phyloP scores from a whole-genome alignment of 208 protist species.

The Acanthamoeba pearcei region DNA sequence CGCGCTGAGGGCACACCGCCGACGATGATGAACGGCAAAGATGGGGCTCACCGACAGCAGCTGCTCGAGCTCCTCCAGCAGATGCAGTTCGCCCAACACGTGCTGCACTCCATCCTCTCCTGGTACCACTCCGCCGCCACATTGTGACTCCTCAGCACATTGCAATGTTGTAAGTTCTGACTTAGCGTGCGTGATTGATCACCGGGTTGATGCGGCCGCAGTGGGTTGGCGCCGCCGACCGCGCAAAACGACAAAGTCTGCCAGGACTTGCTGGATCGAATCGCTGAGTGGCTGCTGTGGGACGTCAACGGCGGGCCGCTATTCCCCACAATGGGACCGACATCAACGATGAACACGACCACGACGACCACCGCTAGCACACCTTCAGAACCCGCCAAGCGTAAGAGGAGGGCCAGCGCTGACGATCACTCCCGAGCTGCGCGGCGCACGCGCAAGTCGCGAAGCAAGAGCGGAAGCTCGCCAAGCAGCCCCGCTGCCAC shows the following conservation, averaged over 20 bases:
- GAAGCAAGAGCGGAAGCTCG: not conserved
- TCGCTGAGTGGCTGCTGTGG: not conserved
- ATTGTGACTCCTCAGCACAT: too few species aligned
- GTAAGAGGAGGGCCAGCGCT: not conserved
- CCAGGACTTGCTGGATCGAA: not conserved
- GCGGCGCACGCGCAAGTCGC: not conserved
- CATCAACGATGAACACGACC: not conserved
- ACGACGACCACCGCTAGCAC: not conserved
- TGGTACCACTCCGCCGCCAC: not conserved
- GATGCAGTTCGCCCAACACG: slow-evolving; percentile 1
- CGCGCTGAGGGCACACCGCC: not conserved
- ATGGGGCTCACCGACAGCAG: not conserved
- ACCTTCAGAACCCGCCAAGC: not conserved
- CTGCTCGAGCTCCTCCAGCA: not conserved
- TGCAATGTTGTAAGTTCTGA: too few species aligned
- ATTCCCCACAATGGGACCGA: not conserved
- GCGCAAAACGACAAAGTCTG: not conserved
- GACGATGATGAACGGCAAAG: not conserved
- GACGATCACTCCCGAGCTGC: not conserved
- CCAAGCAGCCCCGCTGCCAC: not conserved
- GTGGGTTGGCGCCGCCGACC: not conserved
- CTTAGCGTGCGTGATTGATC: too few species aligned
- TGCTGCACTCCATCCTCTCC: not conserved
- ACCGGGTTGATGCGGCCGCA: not conserved
- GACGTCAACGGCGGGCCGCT: not conserved